Evolutionary conservation across 495 filamentous ascomycete species (phyloP).

Genomic region (Penicillium roqueforti): DNA sequence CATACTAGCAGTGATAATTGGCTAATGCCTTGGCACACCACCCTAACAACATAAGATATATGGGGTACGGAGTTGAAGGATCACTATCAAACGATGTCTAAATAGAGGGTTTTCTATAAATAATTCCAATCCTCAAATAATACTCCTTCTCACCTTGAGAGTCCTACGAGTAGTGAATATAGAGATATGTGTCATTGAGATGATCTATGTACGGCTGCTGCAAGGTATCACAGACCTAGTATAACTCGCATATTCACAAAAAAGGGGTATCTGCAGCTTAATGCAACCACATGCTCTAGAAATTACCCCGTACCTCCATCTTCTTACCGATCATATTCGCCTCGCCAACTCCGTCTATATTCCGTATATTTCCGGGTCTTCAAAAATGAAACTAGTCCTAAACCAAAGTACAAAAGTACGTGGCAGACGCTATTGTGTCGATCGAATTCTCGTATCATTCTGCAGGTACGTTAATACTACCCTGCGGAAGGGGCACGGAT

Average conservation of each 20-base stretch:
- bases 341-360: neutral
- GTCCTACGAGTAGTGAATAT: neutral
- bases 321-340: neutral
- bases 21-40: neutral
- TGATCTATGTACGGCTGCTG: conserved; percentile 2
- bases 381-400: neutral
- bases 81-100: neutral
- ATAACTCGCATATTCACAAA: neutral
- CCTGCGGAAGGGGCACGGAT: conserved; percentile 8
- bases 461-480: conserved; percentile 2
- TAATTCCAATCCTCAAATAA: neutral
- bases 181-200: neutral
- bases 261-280: neutral
- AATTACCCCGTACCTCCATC: neutral
- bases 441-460: neutral
- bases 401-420: conserved; percentile 9
- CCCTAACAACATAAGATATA: neutral
- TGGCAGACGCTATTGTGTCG: conserved; percentile 2
- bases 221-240: conserved; percentile 1
- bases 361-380: neutral
- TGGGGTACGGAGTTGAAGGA: neutral
- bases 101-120: neutral
- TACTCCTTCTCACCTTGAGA: neutral
- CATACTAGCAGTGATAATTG: too few species aligned
- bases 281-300: too few species aligned